These are phyloP conservation scores for Annona cherimola DNA, from an alignment of 164 flowering plant species.

Conservation along the genomic window DNA sequence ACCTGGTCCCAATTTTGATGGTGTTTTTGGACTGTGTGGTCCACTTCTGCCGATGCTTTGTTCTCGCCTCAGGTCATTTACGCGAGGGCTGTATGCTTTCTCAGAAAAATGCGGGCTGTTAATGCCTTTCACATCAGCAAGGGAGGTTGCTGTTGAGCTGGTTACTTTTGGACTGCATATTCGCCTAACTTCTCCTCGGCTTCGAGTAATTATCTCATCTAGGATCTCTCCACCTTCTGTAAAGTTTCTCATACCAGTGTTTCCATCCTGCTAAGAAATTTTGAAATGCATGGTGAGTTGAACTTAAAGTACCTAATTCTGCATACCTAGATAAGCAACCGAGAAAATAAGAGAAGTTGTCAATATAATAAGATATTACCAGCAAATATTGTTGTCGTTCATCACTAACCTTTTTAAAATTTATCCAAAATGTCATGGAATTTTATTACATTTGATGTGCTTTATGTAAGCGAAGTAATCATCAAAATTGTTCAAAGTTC, in stretches of 20 bases:
- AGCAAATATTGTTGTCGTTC: too few species aligned
- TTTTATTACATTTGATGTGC: not conserved
- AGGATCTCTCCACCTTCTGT: slow-evolving; percentile 70
- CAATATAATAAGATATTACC: too few species aligned
- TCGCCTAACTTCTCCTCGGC: slow-evolving; percentile 83
- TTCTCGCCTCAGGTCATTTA: slow-evolving; percentile 48
- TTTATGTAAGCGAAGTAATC: not conserved
- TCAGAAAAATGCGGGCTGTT: slow-evolving; percentile 54
- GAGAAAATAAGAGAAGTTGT: too few species aligned
- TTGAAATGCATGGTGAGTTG: not conserved
- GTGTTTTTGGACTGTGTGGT: slow-evolving; percentile 37
- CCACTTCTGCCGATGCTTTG: slow-evolving; percentile 38
- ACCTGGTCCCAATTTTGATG: slow-evolving; percentile 54
- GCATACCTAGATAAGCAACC: not conserved
- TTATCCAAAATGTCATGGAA: too few species aligned
- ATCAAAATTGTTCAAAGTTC: not conserved
- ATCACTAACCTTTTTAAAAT: too few species aligned
- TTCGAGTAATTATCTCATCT: slow-evolving; percentile 81
- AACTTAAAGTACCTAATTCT: not conserved
- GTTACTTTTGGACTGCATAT: slow-evolving; percentile 70
- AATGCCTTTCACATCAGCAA: slow-evolving; percentile 36
- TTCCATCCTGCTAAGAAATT: slow-evolving; percentile 43
- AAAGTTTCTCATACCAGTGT: slow-evolving; percentile 35
- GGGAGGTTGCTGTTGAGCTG: slow-evolving; percentile 76
- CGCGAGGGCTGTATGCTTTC: slow-evolving; percentile 59